phyloP scores from a whole-genome alignment of 1,284 basidiomycete species.

The Irpex sp. region DNA sequence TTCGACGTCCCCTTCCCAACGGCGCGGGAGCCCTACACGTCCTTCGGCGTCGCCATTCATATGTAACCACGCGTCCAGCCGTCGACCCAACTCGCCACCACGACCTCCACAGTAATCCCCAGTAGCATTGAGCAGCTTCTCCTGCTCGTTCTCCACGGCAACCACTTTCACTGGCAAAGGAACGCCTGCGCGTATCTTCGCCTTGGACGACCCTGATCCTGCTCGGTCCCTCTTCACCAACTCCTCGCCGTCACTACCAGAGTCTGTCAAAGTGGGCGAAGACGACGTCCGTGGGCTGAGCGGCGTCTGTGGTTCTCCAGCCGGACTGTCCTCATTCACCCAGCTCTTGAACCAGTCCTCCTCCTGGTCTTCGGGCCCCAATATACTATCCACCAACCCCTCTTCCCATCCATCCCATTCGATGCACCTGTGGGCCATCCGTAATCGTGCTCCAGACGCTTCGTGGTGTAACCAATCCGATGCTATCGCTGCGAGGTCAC shows the following conservation, averaged over 20 bases:
- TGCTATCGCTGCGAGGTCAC: constrained; percentile 40
- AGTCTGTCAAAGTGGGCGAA: constrained; percentile 21
- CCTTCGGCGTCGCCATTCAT: constrained; percentile 31
- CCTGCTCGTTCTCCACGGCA: constrained; percentile 52
- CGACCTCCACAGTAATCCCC: constrained; percentile 74
- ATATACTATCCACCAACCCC: constrained; percentile 67
- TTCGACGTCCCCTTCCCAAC: constrained; percentile 28
- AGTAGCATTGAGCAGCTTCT: constrained; percentile 62
- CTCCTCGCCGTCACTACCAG: constrained; percentile 18
- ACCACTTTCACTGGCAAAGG: constrained; percentile 31
- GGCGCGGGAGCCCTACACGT: constrained; percentile 22
- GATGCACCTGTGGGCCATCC: constrained; percentile 70
- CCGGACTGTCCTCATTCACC: constrained; percentile 20
- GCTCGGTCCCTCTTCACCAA: constrained; percentile 3
- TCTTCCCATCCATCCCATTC: constrained; percentile 90
- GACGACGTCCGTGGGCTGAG: constrained; percentile 17
- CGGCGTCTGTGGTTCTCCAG: constrained; percentile 12
- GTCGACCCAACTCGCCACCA: constrained; percentile 68
- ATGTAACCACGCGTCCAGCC: constrained; percentile 67
- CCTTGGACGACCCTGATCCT: constrained; percentile 8
- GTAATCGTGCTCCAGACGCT: constrained; percentile 54
- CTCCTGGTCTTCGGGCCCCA: constrained; percentile 66
- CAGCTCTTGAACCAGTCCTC: constrained; percentile 62
- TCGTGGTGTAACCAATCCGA: constrained; percentile 72
- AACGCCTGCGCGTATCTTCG: constrained; percentile 6